Percentiles rank a stretch among this genome's conserved stretches.
Conservation (phyloP, 2,329 filamentous ascomycete genomes). For the Claviceps pusilla region DNA sequence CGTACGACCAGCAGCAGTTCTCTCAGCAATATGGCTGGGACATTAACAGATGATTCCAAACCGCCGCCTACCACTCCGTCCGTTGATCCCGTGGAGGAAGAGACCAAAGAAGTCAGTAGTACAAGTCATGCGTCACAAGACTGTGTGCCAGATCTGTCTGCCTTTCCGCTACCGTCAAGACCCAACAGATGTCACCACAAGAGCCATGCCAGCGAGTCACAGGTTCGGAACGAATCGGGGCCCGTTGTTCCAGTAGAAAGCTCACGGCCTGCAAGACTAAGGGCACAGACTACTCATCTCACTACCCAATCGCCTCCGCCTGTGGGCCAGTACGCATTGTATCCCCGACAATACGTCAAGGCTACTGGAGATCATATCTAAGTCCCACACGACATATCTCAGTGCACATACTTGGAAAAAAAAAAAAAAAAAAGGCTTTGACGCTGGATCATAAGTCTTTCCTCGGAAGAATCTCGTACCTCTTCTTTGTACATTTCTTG, state of each 20-base stretch:
- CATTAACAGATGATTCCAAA: constrained; percentile 19
- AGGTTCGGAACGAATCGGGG: constrained; percentile 16
- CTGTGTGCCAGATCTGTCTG: constrained; percentile 20
- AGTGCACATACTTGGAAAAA: background rate
- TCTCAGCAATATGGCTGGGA: constrained; percentile 20
- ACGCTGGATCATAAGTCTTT: background rate
- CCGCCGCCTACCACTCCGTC: constrained; percentile 13
- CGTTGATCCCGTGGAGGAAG: constrained; percentile 8
- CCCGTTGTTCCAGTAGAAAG: constrained; percentile 17
- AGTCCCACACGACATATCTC: background rate
- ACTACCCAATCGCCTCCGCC: constrained; percentile 26
- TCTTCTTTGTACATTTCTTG: background rate
- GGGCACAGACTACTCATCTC: constrained; percentile 32
- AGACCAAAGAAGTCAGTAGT: constrained; percentile 6
- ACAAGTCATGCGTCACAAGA: constrained; percentile 14
- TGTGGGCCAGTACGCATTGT: constrained; percentile 32
- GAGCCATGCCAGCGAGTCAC: constrained; percentile 23
- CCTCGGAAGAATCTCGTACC: background rate
- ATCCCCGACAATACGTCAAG: constrained; percentile 24
- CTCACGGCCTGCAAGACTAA: constrained; percentile 19
- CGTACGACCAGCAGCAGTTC: constrained; percentile 38
- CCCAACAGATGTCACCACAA: constrained; percentile 17
- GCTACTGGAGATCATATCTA: constrained; percentile 19
- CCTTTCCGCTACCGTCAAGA: constrained; percentile 13
- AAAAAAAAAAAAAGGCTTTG: background rate